A percentile compares a stretch with the other conserved stretches of the same genome.
Evolutionary conservation across 2,329 filamentous ascomycete genomes (phyloP).

Genomic region (Aureobasidium lini): DNA sequence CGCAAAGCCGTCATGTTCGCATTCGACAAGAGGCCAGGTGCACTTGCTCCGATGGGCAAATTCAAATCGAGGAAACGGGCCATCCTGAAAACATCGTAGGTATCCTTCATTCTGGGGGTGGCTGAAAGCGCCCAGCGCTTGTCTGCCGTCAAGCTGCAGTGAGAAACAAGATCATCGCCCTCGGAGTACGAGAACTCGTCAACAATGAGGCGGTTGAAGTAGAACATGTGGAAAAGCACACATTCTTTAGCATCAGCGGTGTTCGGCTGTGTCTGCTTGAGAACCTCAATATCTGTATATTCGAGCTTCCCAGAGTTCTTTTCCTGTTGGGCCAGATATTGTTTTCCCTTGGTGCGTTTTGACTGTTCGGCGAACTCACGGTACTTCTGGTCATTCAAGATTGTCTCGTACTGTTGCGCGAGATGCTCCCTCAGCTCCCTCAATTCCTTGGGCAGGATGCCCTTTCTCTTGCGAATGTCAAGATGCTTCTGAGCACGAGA

Average conservation of each 20-base stretch:
- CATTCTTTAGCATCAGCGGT: not conserved
- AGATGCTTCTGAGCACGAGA: conserved; percentile 37
- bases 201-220: conserved; percentile 53
- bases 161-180: conserved; percentile 21
- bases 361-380: conserved; percentile 24
- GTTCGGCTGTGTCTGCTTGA: not conserved
- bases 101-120: conserved; percentile 52
- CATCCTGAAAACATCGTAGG: conserved; percentile 53
- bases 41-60: conserved; percentile 48
- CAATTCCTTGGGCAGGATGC: no score
- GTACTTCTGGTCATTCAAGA: conserved; percentile 30
- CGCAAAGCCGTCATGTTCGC: conserved; percentile 37
- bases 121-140: conserved; percentile 58
- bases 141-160: conserved; percentile 36
- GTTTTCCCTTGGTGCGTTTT: conserved; percentile 11
- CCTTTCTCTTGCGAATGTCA: conserved; percentile 27
- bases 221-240: conserved; percentile 50
- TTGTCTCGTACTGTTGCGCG: no score
- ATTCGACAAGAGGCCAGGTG: conserved; percentile 36
- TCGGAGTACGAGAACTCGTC: conserved; percentile 57
- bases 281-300: not conserved
- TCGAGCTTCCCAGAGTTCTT: not conserved
- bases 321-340: not conserved
- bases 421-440: no score
- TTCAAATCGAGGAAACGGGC: conserved; percentile 49